Evolutionary conservation across 805 yeast genomes (phyloP).

Genomic region (Lachancea lanzarotensis): DNA sequence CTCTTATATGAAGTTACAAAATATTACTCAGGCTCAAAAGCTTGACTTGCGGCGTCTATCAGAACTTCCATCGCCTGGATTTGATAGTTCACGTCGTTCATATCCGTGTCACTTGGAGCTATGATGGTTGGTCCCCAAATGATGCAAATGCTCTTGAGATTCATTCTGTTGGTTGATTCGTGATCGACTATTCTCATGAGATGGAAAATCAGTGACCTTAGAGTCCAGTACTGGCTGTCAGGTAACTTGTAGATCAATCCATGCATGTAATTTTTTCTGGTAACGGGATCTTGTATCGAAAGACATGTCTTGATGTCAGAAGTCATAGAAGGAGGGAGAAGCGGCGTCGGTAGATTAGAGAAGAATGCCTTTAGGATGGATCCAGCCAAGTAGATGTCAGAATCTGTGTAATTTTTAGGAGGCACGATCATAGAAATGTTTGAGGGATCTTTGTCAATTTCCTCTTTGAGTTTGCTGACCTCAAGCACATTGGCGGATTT

Average conservation of each 20-base stretch:
- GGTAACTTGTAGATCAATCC: conserved; percentile 84
- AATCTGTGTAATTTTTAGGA: conserved; percentile 55
- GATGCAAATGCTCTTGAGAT: conserved; percentile 68
- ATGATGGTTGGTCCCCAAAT: conserved; percentile 94
- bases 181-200: conserved; percentile 63
- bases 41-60: conserved; percentile 75
- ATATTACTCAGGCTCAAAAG: conserved; percentile 53
- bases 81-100: conserved; percentile 69
- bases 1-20: neutral
- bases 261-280: conserved; percentile 71
- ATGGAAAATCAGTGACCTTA: conserved; percentile 80
- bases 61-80: conserved; percentile 78
- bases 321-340: conserved; percentile 25
- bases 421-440: conserved; percentile 50
- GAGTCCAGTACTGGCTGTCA: conserved; percentile 90
- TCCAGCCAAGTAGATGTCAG: conserved; percentile 84
- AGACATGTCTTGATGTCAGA: conserved; percentile 46
- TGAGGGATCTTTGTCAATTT: conserved; percentile 71
- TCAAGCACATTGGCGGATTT: conserved; percentile 72
- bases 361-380: conserved; percentile 80
- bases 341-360: conserved; percentile 65
- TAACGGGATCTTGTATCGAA: conserved; percentile 54
- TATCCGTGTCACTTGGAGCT: conserved; percentile 57
- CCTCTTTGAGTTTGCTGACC: conserved; percentile 63
- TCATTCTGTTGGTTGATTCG: conserved; percentile 71